Evolutionary conservation across 148 eudicot species (phyloP).

Genomic region (Salicornia ramosissima): DNA sequence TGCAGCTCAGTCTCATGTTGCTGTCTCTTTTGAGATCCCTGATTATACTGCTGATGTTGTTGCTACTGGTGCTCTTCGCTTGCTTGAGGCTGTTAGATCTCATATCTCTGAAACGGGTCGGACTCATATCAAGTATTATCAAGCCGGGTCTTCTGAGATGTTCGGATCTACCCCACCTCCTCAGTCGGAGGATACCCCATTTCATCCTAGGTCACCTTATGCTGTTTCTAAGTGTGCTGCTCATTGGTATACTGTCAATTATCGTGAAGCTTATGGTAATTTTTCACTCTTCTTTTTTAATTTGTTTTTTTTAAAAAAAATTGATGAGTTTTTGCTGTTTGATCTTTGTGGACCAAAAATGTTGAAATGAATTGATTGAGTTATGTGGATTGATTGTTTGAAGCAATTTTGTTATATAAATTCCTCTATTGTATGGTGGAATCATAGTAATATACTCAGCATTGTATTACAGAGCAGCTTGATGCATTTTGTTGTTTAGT

Average conservation of each 20-base stretch:
- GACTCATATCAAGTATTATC: slow-evolving; percentile 61
- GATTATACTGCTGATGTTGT: slow-evolving; percentile 96
- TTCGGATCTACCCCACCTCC: slow-evolving; percentile 93
- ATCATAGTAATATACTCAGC: no score
- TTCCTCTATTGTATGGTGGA: no score
- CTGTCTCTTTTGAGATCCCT: slow-evolving; percentile 94
- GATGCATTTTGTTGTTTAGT: no score
- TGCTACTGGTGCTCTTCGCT: slow-evolving; percentile 73
- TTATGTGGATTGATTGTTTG: background rate
- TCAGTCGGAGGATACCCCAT: slow-evolving; percentile 66
- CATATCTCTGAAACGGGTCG: slow-evolving; percentile 69
- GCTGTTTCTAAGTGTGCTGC: slow-evolving; percentile 86
- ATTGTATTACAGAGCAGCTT: no score
- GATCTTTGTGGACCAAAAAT: background rate
- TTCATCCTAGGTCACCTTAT: slow-evolving; percentile 92
- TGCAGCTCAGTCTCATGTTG: slow-evolving; percentile 95
- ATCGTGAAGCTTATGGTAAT: slow-evolving; percentile 89
- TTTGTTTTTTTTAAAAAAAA: background rate
- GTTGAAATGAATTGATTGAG: background rate
- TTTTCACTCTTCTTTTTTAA: background rate
- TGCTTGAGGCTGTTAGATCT: slow-evolving; percentile 81
- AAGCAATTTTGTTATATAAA: no score
- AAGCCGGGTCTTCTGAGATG: slow-evolving; percentile 97
- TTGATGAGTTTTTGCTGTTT: background rate
- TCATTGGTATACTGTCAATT: slow-evolving; percentile 95